phyloP scores from a whole-genome alignment of 225 moss, liverwort and hornwort species.

The Neckera pumila region DNA sequence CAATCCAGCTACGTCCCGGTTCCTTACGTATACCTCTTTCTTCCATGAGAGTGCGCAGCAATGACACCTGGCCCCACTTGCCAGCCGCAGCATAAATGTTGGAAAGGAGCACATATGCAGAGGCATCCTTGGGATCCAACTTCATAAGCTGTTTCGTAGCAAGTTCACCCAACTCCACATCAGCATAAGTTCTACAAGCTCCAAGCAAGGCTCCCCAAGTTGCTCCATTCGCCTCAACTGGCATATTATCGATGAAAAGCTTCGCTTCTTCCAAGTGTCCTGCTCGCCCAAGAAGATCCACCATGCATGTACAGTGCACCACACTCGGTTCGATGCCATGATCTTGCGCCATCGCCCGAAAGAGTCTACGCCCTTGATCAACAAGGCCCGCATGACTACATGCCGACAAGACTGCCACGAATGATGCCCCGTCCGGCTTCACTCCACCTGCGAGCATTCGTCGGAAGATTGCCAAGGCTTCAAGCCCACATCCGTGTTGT shows the following conservation, averaged over 20 bases:
- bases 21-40: not conserved
- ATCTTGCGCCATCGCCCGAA: not conserved
- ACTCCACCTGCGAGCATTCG: not conserved
- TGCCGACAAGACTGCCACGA: not conserved
- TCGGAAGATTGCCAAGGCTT: not conserved
- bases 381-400: not conserved
- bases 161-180: not conserved
- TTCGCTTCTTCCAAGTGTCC: not conserved
- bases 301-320: not conserved
- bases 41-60: not conserved
- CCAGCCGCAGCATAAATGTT: not conserved
- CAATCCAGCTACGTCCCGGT: not conserved
- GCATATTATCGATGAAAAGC: not conserved
- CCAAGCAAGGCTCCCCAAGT: slow-evolving; percentile 1
- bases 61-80: not conserved
- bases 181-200: not conserved
- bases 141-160: not conserved
- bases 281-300: not conserved
- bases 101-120: not conserved
- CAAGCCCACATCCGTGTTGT: not conserved
- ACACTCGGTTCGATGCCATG: not conserved
- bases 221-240: not conserved
- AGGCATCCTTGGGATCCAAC: not conserved
- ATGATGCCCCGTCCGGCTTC: not conserved
- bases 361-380: not conserved